Percentiles rank a stretch among this genome's conserved stretches.
These are phyloP conservation scores for Russula ochroleuca DNA, from an alignment of 768 basidiomycete genomes.

Conservation along the genomic window DNA sequence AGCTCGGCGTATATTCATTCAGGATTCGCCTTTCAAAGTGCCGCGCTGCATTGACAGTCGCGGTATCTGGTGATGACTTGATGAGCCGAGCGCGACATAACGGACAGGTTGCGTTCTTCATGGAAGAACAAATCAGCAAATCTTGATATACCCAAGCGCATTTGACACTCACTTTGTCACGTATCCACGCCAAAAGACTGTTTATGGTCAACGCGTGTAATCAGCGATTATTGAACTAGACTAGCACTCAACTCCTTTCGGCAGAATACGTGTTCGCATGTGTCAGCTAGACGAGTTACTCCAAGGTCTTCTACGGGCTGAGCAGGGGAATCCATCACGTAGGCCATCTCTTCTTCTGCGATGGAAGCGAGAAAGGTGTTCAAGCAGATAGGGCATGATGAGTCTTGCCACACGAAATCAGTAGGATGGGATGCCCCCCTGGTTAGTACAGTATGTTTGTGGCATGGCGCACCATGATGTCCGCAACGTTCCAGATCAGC, in stretches of 20 bases:
- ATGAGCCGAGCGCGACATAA: constrained; percentile 53
- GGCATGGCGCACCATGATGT: constrained; percentile 40
- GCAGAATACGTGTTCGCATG: constrained; percentile 65
- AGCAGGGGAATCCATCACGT: constrained; percentile 75
- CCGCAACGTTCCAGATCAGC: constrained; percentile 45
- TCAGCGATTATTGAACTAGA: constrained; percentile 18
- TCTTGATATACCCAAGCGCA: background rate
- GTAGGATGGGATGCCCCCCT: background rate
- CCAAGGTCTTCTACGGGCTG: constrained; percentile 65
- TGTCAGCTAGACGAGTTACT: constrained; percentile 51
- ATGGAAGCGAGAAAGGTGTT: constrained; percentile 62
- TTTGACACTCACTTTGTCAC: constrained; percentile 19
- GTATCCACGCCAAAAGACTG: constrained; percentile 27
- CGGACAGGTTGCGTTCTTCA: constrained; percentile 61
- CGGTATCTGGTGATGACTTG: background rate
- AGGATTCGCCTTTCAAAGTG: constrained; percentile 11
- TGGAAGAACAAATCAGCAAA: constrained; percentile 6
- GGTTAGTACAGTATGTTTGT: background rate
- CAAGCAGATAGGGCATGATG: constrained; percentile 71
- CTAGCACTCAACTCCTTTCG: constrained; percentile 60
- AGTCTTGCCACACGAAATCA: constrained; percentile 42
- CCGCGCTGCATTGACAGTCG: background rate
- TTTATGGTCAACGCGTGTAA: background rate
- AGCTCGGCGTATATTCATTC: background rate
- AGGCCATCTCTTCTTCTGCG: constrained; percentile 69